phyloP scores from a whole-genome alignment of 805 yeast genomes.

The Saturnispora saitoi region DNA sequence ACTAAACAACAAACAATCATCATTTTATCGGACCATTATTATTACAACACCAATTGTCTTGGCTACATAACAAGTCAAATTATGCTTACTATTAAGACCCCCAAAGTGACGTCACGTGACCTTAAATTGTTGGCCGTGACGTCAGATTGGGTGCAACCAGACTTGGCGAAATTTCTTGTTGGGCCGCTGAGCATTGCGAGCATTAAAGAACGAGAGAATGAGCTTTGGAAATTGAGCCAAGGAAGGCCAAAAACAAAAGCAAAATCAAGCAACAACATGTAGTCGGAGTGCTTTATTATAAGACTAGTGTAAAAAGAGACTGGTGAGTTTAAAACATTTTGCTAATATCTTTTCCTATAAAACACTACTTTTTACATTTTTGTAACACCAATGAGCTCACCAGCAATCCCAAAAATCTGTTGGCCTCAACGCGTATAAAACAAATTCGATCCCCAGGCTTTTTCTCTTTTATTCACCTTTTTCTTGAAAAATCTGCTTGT shows the following conservation, averaged over 20 bases:
- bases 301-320: too few species aligned
- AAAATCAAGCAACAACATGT: too few species aligned
- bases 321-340: too few species aligned
- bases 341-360: too few species aligned
- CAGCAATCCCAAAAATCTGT: conserved; percentile 5
- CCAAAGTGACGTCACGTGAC: not conserved
- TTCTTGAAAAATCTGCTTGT: not conserved
- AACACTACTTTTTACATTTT: too few species aligned
- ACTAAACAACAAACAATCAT: too few species aligned
- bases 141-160: not conserved
- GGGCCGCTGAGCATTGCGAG: conserved; percentile 1
- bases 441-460: not conserved
- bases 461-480: not conserved
- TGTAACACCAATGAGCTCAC: conserved; percentile 1
- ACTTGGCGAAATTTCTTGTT: not conserved
- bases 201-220: not conserved
- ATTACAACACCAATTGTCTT: not conserved
- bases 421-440: conserved; percentile 11
- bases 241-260: too few species aligned
- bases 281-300: too few species aligned
- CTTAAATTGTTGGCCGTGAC: conserved; percentile 2
- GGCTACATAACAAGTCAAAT: not conserved
- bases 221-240: not conserved
- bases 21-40: too few species aligned
- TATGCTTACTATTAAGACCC: not conserved